A percentile compares a stretch with the other conserved stretches of the same genome.
These are phyloP conservation scores for Magnaporthales sp. DNA, from an alignment of 2,329 filamentous ascomycete genomes.

Conservation along the genomic window DNA sequence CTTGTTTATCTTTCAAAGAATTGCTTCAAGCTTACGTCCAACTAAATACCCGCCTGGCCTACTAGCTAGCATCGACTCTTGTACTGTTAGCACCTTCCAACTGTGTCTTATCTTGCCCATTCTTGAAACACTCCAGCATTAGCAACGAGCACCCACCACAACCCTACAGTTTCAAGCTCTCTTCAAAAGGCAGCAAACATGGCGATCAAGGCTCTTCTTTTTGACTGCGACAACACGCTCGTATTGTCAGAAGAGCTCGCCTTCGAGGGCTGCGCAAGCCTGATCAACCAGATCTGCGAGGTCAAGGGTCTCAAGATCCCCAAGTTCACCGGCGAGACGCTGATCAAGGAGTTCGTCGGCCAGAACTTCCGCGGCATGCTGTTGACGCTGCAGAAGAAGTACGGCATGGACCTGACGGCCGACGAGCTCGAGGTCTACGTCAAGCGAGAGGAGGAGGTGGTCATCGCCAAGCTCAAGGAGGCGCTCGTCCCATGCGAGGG, in stretches of 20 bases:
- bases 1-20: neutral
- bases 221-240: constrained; percentile 86
- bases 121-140: neutral
- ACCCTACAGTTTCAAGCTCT: neutral
- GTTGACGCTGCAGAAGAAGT: constrained; percentile 62
- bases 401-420: constrained; percentile 59
- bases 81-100: neutral
- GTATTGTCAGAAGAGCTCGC: constrained; percentile 85
- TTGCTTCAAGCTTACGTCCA: neutral
- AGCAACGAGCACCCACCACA: neutral
- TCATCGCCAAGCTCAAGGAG: constrained; percentile 69
- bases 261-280: constrained; percentile 82
- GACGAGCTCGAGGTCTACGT: constrained; percentile 70
- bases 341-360: constrained; percentile 83
- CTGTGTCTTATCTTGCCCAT: neutral
- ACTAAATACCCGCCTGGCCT: neutral
- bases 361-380: constrained; percentile 96
- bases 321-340: constrained; percentile 68
- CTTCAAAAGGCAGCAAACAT: neutral
- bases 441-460: constrained; percentile 67
- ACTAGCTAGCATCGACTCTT: neutral
- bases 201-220: constrained; percentile 60
- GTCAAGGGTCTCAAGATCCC: constrained; percentile 45
- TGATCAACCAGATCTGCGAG: constrained; percentile 78
- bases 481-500: constrained; percentile 61